These are phyloP conservation scores for Trichoderma semiorbis DNA, from an alignment of 2,329 filamentous ascomycete species.

Conservation along the genomic window DNA sequence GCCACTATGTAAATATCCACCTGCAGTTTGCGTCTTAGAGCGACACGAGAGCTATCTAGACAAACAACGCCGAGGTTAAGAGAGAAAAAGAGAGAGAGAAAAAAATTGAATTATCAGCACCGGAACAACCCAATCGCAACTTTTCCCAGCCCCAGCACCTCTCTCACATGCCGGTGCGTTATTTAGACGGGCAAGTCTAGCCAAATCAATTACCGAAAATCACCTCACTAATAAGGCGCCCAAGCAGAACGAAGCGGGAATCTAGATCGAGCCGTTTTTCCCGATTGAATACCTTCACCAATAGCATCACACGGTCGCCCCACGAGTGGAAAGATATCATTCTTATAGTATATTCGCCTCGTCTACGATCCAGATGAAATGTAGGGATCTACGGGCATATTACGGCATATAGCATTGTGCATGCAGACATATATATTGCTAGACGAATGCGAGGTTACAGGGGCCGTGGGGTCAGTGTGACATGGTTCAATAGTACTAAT, in stretches of 20 bases:
- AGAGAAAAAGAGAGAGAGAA: conserved; percentile 27
- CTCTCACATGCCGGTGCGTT: background rate
- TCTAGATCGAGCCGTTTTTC: background rate
- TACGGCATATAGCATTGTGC: background rate
- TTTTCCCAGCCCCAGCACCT: background rate
- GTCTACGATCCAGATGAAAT: background rate
- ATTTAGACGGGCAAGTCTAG: background rate
- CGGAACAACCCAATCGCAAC: background rate
- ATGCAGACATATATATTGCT: background rate
- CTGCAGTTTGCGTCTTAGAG: background rate
- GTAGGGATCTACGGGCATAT: conserved; percentile 5
- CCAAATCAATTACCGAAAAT: conserved; percentile 8
- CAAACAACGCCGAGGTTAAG: conserved; percentile 27
- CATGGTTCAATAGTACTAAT: background rate
- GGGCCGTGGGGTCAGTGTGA: background rate
- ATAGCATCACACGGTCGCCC: background rate
- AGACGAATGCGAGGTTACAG: background rate
- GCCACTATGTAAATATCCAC: background rate
- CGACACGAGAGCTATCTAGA: background rate
- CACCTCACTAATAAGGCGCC: background rate
- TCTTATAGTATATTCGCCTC: background rate
- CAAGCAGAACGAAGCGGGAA: background rate
- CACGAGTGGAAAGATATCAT: background rate
- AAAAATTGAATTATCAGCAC: background rate
- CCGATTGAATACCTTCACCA: background rate